Conservation (phyloP, 2,329 filamentous ascomycete genomes). For the Fusarium buharicum region DNA sequence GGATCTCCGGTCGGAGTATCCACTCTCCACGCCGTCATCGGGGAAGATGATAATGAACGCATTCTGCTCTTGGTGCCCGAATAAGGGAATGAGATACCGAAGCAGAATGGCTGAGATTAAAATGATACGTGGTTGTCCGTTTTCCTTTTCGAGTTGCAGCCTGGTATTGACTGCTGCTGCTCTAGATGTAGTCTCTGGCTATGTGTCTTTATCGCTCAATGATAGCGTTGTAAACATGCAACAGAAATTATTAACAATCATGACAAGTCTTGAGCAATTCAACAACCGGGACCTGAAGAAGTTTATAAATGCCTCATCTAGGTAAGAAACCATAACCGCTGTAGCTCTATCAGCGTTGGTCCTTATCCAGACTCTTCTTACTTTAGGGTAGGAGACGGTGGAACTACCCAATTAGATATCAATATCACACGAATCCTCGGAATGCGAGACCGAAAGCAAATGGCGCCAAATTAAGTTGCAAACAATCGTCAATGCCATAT, state of each 20-base stretch:
- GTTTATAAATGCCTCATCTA: not conserved
- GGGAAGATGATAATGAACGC: slow-evolving; percentile 12
- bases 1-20: slow-evolving; percentile 42
- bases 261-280: too few species aligned
- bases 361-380: not conserved
- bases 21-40: slow-evolving; percentile 45
- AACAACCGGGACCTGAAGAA: not conserved
- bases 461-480: not conserved
- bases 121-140: not conserved
- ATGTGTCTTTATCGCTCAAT: too few species aligned
- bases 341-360: not conserved
- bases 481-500: slow-evolving; percentile 11
- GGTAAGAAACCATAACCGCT: not conserved
- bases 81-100: slow-evolving; percentile 21
- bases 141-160: not conserved
- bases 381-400: slow-evolving; percentile 2
- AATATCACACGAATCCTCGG: not conserved
- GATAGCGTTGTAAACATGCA: too few species aligned
- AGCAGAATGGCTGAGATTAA: too few species aligned
- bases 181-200: too few species aligned
- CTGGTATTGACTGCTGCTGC: not conserved
- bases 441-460: not conserved
- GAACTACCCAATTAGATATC: not conserved
- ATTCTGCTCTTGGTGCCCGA: slow-evolving; percentile 24
- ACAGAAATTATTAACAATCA: too few species aligned